Conservation (phyloP, 108 stramenopile genomes). For the Phaeodactylum tricornutum region DNA sequence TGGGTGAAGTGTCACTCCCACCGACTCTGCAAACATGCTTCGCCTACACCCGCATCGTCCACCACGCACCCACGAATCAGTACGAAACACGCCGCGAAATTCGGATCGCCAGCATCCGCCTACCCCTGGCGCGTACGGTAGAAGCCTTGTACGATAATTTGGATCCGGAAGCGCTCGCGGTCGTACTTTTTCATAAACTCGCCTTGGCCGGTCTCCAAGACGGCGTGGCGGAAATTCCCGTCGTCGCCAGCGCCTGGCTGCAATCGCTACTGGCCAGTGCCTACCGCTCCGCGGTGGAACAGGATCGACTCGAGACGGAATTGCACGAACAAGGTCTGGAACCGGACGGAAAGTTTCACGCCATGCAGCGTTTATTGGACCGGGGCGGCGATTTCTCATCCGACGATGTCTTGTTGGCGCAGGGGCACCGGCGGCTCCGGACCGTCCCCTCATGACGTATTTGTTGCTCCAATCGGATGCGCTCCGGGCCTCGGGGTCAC, state of each 20-base stretch:
- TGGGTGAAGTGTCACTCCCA: constrained; percentile 19
- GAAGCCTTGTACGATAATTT: constrained; percentile 29
- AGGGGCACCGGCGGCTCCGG: constrained; percentile 29
- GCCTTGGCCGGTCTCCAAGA: constrained; percentile 20
- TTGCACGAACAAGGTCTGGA: constrained; percentile 1
- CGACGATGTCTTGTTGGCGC: constrained; percentile 32
- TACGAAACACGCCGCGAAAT: constrained; percentile 28
- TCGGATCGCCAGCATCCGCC: constrained; percentile 15
- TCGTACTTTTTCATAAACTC: constrained; percentile 40
- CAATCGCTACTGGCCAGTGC: constrained; percentile 20
- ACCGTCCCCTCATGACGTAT: constrained; percentile 26
- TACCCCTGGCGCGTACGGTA: constrained; percentile 22
- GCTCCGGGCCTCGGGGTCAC: constrained; percentile 19
- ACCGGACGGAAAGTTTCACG: constrained; percentile 6
- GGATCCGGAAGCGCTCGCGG: constrained; percentile 40
- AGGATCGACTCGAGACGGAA: constrained; percentile 1
- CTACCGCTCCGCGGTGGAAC: constrained; percentile 32
- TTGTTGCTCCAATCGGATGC: constrained; percentile 43
- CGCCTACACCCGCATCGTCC: constrained; percentile 35
- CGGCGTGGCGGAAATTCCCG: constrained; percentile 15
- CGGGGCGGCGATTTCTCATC: constrained; percentile 15
- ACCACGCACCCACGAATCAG: background rate
- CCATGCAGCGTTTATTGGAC: constrained; percentile 30
- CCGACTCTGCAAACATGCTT: constrained; percentile 39
- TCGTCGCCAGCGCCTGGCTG: constrained; percentile 28